Percentiles rank a stretch among this genome's conserved stretches.
Evolutionary conservation across 352 stramenopile species (phyloP).

Genomic region (Chrysophaeum taylorii): DNA sequence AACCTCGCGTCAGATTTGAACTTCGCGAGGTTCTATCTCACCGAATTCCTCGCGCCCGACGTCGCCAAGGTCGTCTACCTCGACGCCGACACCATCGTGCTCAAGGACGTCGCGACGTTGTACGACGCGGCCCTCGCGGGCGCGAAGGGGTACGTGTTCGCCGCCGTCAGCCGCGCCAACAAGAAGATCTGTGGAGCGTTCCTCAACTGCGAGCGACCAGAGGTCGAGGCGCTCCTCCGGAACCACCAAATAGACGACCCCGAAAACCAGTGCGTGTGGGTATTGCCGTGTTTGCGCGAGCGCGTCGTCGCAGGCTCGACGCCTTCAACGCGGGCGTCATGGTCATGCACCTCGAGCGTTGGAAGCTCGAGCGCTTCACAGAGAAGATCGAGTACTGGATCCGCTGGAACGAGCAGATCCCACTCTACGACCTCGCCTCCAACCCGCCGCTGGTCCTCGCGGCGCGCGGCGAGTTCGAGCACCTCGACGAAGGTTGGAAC

Average conservation of each 20-base stretch:
- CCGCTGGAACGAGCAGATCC: background rate
- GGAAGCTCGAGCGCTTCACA: background rate
- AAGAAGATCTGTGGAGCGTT: slow-evolving; percentile 1
- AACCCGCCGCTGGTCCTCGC: slow-evolving; percentile 16
- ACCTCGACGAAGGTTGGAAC: slow-evolving; percentile 4
- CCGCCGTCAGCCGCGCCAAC: background rate
- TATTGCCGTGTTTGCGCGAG: too few relatives aligned
- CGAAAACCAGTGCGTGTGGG: background rate
- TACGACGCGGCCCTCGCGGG: background rate
- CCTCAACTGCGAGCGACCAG: background rate
- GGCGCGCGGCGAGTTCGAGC: background rate
- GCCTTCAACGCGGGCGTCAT: slow-evolving; percentile 11
- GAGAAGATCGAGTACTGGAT: slow-evolving; percentile 6
- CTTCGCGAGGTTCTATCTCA: slow-evolving; percentile 10
- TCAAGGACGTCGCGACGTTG: background rate
- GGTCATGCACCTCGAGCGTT: slow-evolving; percentile 1
- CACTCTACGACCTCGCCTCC: slow-evolving; percentile 11
- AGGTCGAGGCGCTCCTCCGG: background rate
- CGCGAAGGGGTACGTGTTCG: background rate
- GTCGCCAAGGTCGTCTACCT: slow-evolving; percentile 12
- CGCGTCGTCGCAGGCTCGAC: too few relatives aligned
- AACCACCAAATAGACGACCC: background rate
- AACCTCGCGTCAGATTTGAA: background rate
- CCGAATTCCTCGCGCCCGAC: background rate
- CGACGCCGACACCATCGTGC: slow-evolving; percentile 9